A percentile compares a stretch with the other conserved stretches of the same genome.
Conservation (phyloP, 192 early-diverging fungal species). For the Coemansia biformis region DNA sequence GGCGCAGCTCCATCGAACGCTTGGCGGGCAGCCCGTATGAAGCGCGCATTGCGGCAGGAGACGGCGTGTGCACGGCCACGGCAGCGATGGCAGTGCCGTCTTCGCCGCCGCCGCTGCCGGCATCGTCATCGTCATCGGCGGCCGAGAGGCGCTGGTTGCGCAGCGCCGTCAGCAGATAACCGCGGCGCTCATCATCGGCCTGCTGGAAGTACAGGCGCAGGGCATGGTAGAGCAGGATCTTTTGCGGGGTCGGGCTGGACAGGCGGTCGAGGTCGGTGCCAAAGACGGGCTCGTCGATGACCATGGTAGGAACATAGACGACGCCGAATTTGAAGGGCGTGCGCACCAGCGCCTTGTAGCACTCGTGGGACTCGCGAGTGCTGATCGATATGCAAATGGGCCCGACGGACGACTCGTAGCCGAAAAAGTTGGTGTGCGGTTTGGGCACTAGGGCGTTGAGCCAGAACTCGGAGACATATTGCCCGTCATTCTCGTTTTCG, state of each 20-base stretch:
- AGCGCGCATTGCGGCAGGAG: no score
- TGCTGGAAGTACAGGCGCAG: constrained; percentile 50
- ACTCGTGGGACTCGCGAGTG: constrained; percentile 48
- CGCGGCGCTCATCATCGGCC: constrained; percentile 43
- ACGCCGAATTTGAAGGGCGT: constrained; percentile 48
- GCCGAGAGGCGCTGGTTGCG: constrained; percentile 33
- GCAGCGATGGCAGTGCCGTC: no score
- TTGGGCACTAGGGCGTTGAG: constrained; percentile 50
- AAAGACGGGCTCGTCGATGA: constrained; percentile 40
- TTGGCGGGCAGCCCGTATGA: no score
- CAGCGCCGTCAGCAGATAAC: constrained; percentile 32
- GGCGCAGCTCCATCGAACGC: constrained; percentile 46
- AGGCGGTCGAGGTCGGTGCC: constrained; percentile 48
- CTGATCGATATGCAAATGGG: constrained; percentile 50
- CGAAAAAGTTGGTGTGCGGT: constrained; percentile 51
- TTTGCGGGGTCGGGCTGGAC: constrained; percentile 43
- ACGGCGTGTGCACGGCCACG: no score
- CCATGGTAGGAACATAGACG: constrained; percentile 44
- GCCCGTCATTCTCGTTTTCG: constrained; percentile 50
- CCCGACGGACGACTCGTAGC: constrained; percentile 44
- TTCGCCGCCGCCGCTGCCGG: no score
- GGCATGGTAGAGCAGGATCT: constrained; percentile 47
- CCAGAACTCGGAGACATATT: constrained; percentile 49
- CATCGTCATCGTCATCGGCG: neutral
- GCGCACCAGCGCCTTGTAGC: constrained; percentile 48